Base-by-base conservation (phyloP, 805 yeast genomes). In the Sugiyamaella lignohabitans region DNA sequence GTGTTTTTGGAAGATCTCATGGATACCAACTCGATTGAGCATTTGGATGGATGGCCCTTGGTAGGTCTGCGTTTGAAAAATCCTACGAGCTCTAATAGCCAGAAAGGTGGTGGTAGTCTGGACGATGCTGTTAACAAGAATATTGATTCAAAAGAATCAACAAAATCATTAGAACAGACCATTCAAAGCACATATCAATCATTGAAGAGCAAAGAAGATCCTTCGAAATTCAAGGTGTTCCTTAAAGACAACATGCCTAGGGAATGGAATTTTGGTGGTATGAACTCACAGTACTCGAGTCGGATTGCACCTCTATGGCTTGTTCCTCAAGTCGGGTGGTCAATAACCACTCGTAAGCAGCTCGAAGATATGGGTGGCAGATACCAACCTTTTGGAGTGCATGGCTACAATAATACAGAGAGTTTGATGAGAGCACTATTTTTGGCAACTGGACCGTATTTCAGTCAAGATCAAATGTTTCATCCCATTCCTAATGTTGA, bases 281-380 rank as follows among this genome's bases (percentile, higher is more conserved):
- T 51, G 16, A 27, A 41, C 4, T 53, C 58, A 16, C 42, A 56
- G 42, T 83, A 71, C 59, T 69, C 74, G 47, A 70, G 78, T 40
- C 72, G 96, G 50, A 68, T 87, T 18, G 94, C 96, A 0, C 95
- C 95, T 1, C 63, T 89, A 23, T 86, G 96, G 91, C 61, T 89
- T 2, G 69, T 89, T 2, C 96, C 96, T 0, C 75, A 81, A 30
- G 79, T 85, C 4, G 96, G 96, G 0, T 89, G 83, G 66, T 73
- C 84, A 0, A 63, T 88, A 14, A 74, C 86, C 1, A 84, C 88
- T 0, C 74, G 72, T 47, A 71, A 71, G 17, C 74, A 74, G 48
- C 76, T 79, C 75, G 72, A 73, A 20, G 68, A 68, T 2, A 71
- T 72, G 59, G 63, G 65, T 22, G 62, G 69, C 42, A 70, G 73